Percentiles rank a stretch among this genome's conserved stretches.
These are phyloP conservation scores for Nymphaea thermarum DNA, from an alignment of 164 flowering plant species.

Conservation along the genomic window DNA sequence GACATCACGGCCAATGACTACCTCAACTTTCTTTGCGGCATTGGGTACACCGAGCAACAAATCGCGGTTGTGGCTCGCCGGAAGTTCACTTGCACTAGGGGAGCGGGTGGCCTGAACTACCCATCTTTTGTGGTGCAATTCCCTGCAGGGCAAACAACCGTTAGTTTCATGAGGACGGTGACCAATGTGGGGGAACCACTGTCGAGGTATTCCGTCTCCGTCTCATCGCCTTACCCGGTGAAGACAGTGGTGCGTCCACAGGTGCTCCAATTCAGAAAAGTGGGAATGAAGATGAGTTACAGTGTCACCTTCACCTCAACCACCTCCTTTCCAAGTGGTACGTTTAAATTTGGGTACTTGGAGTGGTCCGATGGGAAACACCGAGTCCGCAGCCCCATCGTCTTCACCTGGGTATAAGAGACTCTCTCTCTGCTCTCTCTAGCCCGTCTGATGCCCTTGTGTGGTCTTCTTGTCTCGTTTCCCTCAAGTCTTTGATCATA, in stretches of 20 bases:
- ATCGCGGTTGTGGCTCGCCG: slow-evolving; percentile 26
- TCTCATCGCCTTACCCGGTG: background rate
- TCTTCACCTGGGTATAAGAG: background rate
- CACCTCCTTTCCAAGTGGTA: background rate
- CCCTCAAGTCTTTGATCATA: too few species aligned
- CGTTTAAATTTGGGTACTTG: background rate
- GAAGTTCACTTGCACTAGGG: slow-evolving; percentile 23
- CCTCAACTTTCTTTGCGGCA: slow-evolving; percentile 1
- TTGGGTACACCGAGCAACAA: slow-evolving; percentile 5
- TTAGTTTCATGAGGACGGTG: slow-evolving; percentile 2
- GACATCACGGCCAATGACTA: slow-evolving; percentile 2
- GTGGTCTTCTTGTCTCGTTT: too few species aligned
- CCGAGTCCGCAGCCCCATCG: slow-evolving; percentile 2
- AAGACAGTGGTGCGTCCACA: background rate
- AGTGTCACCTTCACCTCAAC: background rate
- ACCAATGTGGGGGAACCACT: background rate
- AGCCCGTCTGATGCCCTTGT: too few species aligned
- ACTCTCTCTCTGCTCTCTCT: too few species aligned
- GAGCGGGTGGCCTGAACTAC: background rate
- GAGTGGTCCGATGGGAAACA: slow-evolving; percentile 6
- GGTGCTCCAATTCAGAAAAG: background rate
- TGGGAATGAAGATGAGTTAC: slow-evolving; percentile 3
- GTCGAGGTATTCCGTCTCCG: slow-evolving; percentile 3
- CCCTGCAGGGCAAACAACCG: background rate
- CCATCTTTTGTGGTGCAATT: background rate